Percentiles rank a stretch among this genome's conserved stretches.
Conservation (phyloP, 495 filamentous ascomycete species). For the Cercophora scortea region DNA sequence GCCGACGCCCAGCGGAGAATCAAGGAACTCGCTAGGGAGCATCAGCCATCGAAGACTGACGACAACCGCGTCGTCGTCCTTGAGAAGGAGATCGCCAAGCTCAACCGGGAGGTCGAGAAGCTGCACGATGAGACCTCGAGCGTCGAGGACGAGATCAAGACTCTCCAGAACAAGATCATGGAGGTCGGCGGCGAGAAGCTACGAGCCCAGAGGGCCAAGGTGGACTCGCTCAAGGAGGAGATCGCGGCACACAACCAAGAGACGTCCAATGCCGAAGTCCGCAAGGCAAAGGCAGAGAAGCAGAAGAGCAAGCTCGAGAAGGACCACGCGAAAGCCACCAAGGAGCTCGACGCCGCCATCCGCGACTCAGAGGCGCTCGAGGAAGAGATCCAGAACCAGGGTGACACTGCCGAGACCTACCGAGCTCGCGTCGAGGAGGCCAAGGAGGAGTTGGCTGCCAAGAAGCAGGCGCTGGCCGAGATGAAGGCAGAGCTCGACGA, state of each 20-base stretch:
- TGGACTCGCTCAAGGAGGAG: constrained; percentile 86
- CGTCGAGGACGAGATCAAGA: constrained; percentile 86
- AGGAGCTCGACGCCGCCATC: constrained; percentile 63
- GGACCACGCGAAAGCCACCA: constrained; percentile 61
- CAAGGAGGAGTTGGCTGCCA: constrained; percentile 67
- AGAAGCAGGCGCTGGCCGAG: constrained; percentile 69
- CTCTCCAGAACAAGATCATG: constrained; percentile 93
- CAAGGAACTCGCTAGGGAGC: constrained; percentile 70
- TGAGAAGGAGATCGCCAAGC: constrained; percentile 64
- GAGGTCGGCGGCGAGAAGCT: constrained; percentile 90
- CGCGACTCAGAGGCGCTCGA: constrained; percentile 68
- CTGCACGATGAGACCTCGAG: constrained; percentile 73
- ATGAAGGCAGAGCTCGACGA: constrained; percentile 82
- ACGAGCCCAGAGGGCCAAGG: constrained; percentile 81
- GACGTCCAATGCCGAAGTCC: constrained; percentile 75
- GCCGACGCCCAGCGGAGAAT: constrained; percentile 76
- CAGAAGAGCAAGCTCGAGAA: constrained; percentile 81
- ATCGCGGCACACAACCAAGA: constrained; percentile 73
- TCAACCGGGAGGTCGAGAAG: constrained; percentile 72
- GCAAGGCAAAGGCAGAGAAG: constrained; percentile 85
- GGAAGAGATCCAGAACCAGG: constrained; percentile 68
- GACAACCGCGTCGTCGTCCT: constrained; percentile 60
- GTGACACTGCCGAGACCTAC: constrained; percentile 61
- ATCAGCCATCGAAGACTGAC: constrained; percentile 72
- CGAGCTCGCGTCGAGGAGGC: constrained; percentile 76